Percentiles rank a stretch among this genome's conserved stretches.
These are phyloP conservation scores for Trametes meyenii DNA, from an alignment of 768 basidiomycete species.

Conservation along the genomic window DNA sequence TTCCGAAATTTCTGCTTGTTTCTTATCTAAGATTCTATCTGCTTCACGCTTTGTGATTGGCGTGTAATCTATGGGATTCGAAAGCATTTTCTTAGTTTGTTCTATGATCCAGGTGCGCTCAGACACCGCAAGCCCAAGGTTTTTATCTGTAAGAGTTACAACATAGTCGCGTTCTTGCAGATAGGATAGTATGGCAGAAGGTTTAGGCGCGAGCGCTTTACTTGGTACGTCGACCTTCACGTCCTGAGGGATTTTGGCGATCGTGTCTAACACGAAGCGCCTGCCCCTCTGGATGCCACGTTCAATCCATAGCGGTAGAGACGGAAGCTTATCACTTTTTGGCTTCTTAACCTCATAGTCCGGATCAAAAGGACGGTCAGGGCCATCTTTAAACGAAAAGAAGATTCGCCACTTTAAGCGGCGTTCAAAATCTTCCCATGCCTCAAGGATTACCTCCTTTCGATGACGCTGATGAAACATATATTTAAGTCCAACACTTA, in stretches of 20 bases:
- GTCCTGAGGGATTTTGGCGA: neutral
- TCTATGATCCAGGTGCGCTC: slow-evolving; percentile 3
- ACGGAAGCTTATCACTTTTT: neutral
- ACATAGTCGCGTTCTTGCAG: neutral
- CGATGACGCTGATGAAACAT: neutral
- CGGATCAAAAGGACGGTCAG: neutral
- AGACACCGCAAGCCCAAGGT: neutral
- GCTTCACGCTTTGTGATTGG: neutral
- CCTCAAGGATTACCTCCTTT: neutral
- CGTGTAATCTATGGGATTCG: neutral
- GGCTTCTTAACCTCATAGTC: neutral
- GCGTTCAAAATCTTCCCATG: neutral
- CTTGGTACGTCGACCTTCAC: too few species aligned
- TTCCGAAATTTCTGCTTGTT: neutral
- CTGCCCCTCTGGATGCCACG: neutral
- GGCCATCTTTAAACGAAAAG: slow-evolving; percentile 2
- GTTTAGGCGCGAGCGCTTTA: too few species aligned
- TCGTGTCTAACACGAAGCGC: neutral
- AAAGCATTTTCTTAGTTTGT: neutral
- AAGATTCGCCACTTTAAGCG: neutral
- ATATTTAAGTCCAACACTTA: slow-evolving; percentile 6
- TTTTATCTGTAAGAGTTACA: neutral
- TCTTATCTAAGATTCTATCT: neutral
- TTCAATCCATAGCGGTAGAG: neutral
- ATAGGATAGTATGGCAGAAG: neutral